Evolutionary conservation across 2,329 filamentous ascomycete genomes (phyloP), one percentile per base, ranked within the genome.

Genomic region (Venturia asperata): DNA sequence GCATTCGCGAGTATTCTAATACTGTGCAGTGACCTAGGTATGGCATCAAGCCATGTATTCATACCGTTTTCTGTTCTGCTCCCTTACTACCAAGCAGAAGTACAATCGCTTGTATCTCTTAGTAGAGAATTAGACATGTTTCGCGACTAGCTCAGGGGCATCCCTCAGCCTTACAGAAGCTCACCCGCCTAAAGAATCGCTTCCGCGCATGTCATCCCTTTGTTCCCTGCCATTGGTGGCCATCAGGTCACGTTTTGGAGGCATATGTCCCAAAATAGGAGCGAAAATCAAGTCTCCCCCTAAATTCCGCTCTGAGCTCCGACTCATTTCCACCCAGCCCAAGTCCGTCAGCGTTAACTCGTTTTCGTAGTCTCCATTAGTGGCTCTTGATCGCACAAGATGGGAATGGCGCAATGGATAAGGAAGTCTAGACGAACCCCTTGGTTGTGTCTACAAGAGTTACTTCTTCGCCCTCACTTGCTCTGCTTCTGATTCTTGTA

Each of bases 231-330:
- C 24, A 56, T 56, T 56, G 49, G 49, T n/a, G 30, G 27, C 49
- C 5, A 15, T 11, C 30, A 7, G 27, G 21, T 58, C 52, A 58
- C 52, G 30, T 58, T 58, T 19, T 58, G 30, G 30, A 6, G 15
- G 47, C 30, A 37, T 37, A n/a, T 58, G 52, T 58, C n/a, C 52
- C 52, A 58, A 58, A n/a, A 58, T 58, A 58, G 52, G 27, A 58
- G 30, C 30, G n/a, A 58, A n/a, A n/a, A 10, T 37, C 52, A 58
- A 58, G 52, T 27, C 30, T 58, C 52, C 52, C 52, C 27, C 52
- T 58, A 58, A 58, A 19, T 19, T 21, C 30, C 30, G 52, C 52
- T 52, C 52, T 37, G 17, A 37, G 30, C 15, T 58, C 27, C 52
- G 52, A 37, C 52, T 58, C 52, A 39, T 58, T 58, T n/a, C 27